A percentile compares a stretch with the other conserved stretches of the same genome.
Evolutionary conservation across 2,329 filamentous ascomycete species (phyloP).

Genomic region (Periconia digitata): DNA sequence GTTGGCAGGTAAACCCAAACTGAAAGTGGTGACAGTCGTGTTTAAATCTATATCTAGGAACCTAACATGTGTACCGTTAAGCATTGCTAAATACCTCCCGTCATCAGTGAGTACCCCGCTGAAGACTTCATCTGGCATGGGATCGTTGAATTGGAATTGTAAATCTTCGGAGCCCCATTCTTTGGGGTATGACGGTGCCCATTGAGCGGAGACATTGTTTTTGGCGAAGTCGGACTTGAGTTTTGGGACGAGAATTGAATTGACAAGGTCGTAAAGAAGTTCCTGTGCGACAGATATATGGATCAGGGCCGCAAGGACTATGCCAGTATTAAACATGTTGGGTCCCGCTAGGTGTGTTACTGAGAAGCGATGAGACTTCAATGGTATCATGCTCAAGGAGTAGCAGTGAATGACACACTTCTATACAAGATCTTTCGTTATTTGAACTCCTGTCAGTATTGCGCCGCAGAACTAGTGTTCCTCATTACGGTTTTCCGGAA

Average conservation of each 20-base stretch:
- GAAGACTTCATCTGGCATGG: constrained; percentile 5
- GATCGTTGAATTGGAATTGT: constrained; percentile 3
- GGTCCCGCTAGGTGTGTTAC: neutral
- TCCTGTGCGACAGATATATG: neutral
- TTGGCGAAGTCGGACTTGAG: constrained; percentile 9
- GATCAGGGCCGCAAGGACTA: constrained; percentile 1
- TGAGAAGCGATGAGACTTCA: too few relatives aligned
- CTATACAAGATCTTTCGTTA: neutral
- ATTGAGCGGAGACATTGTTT: constrained; percentile 9
- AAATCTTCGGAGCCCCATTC: constrained; percentile 11
- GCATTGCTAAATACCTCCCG: constrained; percentile 6
- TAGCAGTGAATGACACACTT: neutral
- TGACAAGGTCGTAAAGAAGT: neutral
- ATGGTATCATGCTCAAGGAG: neutral
- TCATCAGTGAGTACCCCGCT: constrained; percentile 3
- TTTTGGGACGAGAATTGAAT: constrained; percentile 3
- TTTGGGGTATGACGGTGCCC: constrained; percentile 9
- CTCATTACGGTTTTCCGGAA: neutral
- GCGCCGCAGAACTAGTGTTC: neutral
- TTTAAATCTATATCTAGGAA: constrained; percentile 9
- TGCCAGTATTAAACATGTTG: constrained; percentile 1
- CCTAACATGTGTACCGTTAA: constrained; percentile 4
- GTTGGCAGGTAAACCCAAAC: neutral
- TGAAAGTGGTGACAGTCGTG: constrained; percentile 1
- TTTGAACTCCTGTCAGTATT: neutral